Conservation (phyloP, 2,329 filamentous ascomycete species). For the Penicillium hesseltinei region DNA sequence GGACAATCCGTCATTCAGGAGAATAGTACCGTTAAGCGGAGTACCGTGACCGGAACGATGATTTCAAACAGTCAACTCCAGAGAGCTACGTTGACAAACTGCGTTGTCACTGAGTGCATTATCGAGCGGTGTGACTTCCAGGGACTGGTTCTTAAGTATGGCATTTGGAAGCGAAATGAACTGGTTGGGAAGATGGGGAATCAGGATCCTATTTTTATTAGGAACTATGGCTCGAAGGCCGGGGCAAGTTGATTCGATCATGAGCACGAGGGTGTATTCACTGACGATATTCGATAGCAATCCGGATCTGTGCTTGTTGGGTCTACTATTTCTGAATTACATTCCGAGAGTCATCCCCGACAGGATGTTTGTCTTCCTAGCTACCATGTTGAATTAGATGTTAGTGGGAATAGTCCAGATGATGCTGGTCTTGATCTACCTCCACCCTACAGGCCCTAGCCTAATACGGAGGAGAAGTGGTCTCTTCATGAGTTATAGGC, state of each 20-base stretch:
- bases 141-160: slow-evolving; percentile 25
- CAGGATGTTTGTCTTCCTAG: background rate
- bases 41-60: slow-evolving; percentile 8
- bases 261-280: background rate
- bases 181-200: slow-evolving; percentile 22
- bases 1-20: slow-evolving; percentile 14
- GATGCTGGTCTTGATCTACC: background rate
- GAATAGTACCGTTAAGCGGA: slow-evolving; percentile 13
- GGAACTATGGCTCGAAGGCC: background rate
- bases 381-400: background rate
- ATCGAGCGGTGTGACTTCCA: slow-evolving; percentile 21
- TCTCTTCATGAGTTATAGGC: background rate
- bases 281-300: background rate
- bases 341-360: background rate
- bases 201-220: slow-evolving; percentile 15
- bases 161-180: slow-evolving; percentile 27
- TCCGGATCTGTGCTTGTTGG: background rate
- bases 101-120: slow-evolving; percentile 24
- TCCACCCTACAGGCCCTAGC: background rate
- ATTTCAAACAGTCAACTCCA: slow-evolving; percentile 13
- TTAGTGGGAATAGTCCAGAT: background rate
- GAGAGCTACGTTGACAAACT: slow-evolving; percentile 16
- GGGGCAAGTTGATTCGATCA: background rate
- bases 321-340: background rate
- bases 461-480: background rate